These are phyloP conservation scores for Peterozyma toletana DNA, from an alignment of 805 yeast genomes.

Conservation along the genomic window DNA sequence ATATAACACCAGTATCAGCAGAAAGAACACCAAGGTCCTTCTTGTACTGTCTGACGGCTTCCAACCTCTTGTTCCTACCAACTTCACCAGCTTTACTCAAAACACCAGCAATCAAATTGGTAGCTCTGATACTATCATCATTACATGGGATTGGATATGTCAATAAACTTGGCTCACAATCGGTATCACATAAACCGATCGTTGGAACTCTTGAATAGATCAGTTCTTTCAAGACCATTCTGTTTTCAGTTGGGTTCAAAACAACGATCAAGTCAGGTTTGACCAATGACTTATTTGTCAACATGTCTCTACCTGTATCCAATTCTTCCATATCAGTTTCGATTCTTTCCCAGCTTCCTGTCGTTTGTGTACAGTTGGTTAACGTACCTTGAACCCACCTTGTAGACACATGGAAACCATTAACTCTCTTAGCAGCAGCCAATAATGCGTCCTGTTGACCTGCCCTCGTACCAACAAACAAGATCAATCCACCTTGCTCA, in stretches of 20 bases:
- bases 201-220: slow-evolving; percentile 81
- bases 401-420: slow-evolving; percentile 74
- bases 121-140: slow-evolving; percentile 82
- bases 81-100: slow-evolving; percentile 78
- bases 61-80: slow-evolving; percentile 59
- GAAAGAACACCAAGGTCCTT: slow-evolving; percentile 17
- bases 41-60: slow-evolving; percentile 26
- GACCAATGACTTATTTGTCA: slow-evolving; percentile 47
- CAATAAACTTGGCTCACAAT: slow-evolving; percentile 81
- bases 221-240: slow-evolving; percentile 77
- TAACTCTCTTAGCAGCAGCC: slow-evolving; percentile 69
- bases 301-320: slow-evolving; percentile 54
- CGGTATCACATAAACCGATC: slow-evolving; percentile 89
- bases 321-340: slow-evolving; percentile 73
- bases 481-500: slow-evolving; percentile 70
- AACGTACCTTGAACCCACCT: slow-evolving; percentile 96
- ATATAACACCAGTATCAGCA: slow-evolving; percentile 6
- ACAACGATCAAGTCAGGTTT: slow-evolving; percentile 87
- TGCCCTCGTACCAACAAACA: slow-evolving; percentile 78
- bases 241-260: slow-evolving; percentile 82
- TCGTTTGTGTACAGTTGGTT: slow-evolving; percentile 72
- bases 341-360: slow-evolving; percentile 50
- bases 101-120: slow-evolving; percentile 74
- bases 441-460: slow-evolving; percentile 72
- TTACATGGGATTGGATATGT: slow-evolving; percentile 96